These are phyloP conservation scores for Trametes sp. DNA, from an alignment of 1,284 basidiomycete genomes.

Conservation along the genomic window DNA sequence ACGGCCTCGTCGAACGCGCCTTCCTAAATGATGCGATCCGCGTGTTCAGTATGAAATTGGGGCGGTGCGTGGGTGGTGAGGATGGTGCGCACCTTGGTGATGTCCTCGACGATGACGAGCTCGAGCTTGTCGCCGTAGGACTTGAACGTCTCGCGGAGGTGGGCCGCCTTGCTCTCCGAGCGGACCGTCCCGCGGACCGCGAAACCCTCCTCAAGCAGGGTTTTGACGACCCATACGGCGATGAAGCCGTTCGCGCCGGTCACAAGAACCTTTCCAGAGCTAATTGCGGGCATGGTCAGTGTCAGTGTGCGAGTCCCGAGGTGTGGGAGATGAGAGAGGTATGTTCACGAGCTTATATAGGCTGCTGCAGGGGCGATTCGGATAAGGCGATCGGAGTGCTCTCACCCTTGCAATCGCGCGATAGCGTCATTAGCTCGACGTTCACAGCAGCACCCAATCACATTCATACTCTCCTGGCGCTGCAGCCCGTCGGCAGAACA, in stretches of 20 bases:
- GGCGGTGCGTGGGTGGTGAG: neutral
- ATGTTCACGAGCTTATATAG: conserved; percentile 29
- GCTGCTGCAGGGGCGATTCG: neutral
- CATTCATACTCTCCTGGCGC: too few species aligned
- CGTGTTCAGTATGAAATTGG: conserved; percentile 40
- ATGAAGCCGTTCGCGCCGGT: conserved; percentile 36
- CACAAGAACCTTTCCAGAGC: conserved; percentile 20
- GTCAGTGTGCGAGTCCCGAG: neutral
- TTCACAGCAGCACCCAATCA: neutral
- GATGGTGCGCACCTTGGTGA: conserved; percentile 47
- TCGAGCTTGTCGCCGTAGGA: conserved; percentile 53
- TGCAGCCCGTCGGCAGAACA: too few species aligned
- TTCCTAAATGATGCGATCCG: neutral
- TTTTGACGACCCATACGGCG: conserved; percentile 38
- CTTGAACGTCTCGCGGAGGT: conserved; percentile 55
- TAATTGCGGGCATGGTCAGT: conserved; percentile 31
- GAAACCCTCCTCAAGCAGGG: conserved; percentile 41
- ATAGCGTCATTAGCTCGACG: neutral
- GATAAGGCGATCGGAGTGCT: neutral
- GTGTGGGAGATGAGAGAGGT: conserved; percentile 33
- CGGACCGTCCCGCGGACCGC: conserved; percentile 47
- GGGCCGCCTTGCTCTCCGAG: conserved; percentile 49
- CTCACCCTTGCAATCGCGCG: neutral
- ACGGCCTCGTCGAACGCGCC: conserved; percentile 47
- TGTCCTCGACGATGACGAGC: conserved; percentile 48